These are phyloP conservation scores for Backusella psychrophila DNA, from an alignment of 192 early-diverging fungal genomes.

Conservation along the genomic window DNA sequence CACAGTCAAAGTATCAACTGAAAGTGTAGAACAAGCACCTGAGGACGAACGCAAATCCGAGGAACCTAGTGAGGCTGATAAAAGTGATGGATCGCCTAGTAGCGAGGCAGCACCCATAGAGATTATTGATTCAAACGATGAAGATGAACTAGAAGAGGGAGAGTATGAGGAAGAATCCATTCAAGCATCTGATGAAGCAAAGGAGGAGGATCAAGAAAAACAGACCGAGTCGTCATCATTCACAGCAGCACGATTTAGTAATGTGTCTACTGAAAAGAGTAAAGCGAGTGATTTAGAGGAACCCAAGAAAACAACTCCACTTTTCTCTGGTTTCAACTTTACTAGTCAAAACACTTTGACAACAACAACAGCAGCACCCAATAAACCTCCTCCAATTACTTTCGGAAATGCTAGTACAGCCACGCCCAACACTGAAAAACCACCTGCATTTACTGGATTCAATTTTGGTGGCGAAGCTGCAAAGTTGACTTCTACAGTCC, in stretches of 20 bases:
- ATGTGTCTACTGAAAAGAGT: not conserved
- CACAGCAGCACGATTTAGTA: not conserved
- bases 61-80: not conserved
- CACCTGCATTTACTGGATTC: not conserved
- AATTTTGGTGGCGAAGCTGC: not conserved
- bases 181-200: not conserved
- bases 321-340: not conserved
- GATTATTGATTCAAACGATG: not conserved
- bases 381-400: not conserved
- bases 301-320: not conserved
- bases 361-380: not conserved
- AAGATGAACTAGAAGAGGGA: not conserved
- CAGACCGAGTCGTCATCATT: not conserved
- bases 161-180: not conserved
- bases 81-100: not conserved
- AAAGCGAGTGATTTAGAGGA: not conserved
- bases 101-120: not conserved
- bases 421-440: not conserved
- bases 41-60: not conserved
- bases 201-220: not conserved
- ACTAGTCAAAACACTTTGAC: not conserved
- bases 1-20: not conserved
- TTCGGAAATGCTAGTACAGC: not conserved
- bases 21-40: not conserved
- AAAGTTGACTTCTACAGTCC: not conserved